Conservation (phyloP, 2,329 filamentous ascomycete genomes). For the Hymenoscyphus repandus region DNA sequence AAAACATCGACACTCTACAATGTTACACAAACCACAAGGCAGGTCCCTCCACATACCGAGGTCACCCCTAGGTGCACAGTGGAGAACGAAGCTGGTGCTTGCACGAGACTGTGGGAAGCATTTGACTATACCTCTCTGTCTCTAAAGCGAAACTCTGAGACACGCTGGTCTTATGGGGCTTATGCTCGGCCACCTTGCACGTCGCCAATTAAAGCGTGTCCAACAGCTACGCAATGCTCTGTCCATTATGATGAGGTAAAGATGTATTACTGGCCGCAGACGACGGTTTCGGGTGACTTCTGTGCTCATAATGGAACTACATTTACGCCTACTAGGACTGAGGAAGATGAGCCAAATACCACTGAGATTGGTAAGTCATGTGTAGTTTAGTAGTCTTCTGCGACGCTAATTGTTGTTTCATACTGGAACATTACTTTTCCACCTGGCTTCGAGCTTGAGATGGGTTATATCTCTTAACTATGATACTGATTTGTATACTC, state of each 20-base stretch:
- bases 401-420: no score
- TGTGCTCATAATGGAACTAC: conserved; percentile 6
- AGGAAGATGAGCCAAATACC: not conserved
- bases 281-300: conserved; percentile 5
- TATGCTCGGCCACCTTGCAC: not conserved
- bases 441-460: no score
- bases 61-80: not conserved
- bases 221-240: not conserved
- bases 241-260: not conserved
- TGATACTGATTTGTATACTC: no score
- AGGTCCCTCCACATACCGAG: not conserved
- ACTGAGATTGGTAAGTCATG: not conserved
- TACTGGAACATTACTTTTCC: no score
- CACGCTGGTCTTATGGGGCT: not conserved
- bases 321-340: not conserved
- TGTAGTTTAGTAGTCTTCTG: no score
- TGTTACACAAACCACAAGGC: not conserved
- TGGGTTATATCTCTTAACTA: no score
- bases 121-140: not conserved
- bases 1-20: not conserved
- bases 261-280: conserved; percentile 8
- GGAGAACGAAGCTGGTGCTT: not conserved
- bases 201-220: not conserved
- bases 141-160: not conserved
- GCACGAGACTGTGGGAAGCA: not conserved